A percentile compares a stretch with the other conserved stretches of the same genome.
These are phyloP conservation scores for Cerioporus squamosus DNA, from an alignment of 1,284 basidiomycete genomes.

Conservation along the genomic window DNA sequence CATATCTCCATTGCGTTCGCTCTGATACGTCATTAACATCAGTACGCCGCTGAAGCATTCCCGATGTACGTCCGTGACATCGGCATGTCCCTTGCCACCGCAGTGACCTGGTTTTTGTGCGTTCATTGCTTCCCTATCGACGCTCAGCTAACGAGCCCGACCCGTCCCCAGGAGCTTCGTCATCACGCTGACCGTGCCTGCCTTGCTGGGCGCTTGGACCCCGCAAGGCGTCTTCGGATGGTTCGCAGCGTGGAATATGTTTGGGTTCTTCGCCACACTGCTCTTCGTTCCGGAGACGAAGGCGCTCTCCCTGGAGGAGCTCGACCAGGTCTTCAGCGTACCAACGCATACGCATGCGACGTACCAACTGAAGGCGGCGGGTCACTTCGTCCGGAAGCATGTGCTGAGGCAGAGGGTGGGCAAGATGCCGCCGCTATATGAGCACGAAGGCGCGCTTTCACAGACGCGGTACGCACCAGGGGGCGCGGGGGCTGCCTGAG, in stretches of 20 bases:
- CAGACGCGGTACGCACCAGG: background rate
- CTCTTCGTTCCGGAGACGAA: conserved; percentile 83
- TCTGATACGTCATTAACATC: too few relatives aligned
- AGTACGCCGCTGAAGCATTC: conserved; percentile 72
- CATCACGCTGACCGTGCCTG: conserved; percentile 69
- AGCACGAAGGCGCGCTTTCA: conserved; percentile 9
- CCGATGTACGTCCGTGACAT: conserved; percentile 74
- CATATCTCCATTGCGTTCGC: too few relatives aligned
- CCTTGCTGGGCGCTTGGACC: conserved; percentile 57
- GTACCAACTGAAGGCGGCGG: conserved; percentile 58
- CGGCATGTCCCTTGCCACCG: conserved; percentile 72
- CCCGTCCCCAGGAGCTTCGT: conserved; percentile 48
- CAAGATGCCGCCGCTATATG: conserved; percentile 43
- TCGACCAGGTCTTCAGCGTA: conserved; percentile 68
- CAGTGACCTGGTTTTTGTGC: conserved; percentile 63
- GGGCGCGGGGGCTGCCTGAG: background rate
- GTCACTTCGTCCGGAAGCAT: conserved; percentile 57
- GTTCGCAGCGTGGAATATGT: conserved; percentile 49
- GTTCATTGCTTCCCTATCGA: background rate
- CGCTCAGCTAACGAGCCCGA: too few relatives aligned
- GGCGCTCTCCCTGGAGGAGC: conserved; percentile 70
- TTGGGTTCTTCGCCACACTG: conserved; percentile 54
- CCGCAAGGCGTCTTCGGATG: conserved; percentile 68
- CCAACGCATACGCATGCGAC: conserved; percentile 59
- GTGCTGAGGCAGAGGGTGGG: conserved; percentile 48